Percentiles rank a stretch among this genome's conserved stretches.
Conservation (phyloP, 1,139 yeast species). For the Arxiozyma bovina region DNA sequence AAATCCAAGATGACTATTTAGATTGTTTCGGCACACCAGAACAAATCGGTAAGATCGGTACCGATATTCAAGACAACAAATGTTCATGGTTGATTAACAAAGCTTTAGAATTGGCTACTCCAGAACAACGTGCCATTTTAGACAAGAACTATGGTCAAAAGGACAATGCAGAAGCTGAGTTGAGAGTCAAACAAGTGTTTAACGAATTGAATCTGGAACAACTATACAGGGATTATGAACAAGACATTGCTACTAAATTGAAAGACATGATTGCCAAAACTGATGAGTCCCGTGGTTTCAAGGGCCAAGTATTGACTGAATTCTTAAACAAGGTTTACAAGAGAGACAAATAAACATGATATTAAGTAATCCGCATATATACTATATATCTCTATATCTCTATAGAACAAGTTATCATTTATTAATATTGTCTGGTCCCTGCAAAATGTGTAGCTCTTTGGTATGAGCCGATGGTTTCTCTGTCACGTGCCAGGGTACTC, state of each 20-base stretch:
- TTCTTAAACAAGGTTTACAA: constrained; percentile 90
- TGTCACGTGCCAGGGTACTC: too few relatives aligned
- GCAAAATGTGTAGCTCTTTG: too few relatives aligned
- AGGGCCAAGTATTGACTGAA: constrained; percentile 69
- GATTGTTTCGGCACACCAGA: constrained; percentile 98
- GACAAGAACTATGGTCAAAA: constrained; percentile 89
- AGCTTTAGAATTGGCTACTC: constrained; percentile 69
- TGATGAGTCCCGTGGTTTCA: constrained; percentile 90
- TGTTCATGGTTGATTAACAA: constrained; percentile 97
- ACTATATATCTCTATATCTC: too few relatives aligned
- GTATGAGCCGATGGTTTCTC: too few relatives aligned
- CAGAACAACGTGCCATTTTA: constrained; percentile 73
- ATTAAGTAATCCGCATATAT: too few relatives aligned
- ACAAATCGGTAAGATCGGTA: constrained; percentile 96
- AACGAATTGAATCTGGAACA: constrained; percentile 62
- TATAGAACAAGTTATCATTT: too few relatives aligned
- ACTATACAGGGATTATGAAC: constrained; percentile 76
- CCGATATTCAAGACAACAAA: constrained; percentile 96
- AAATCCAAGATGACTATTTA: constrained; percentile 93
- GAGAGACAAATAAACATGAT: constrained; percentile 57
- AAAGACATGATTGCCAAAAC: constrained; percentile 53
- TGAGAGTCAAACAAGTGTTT: constrained; percentile 62
- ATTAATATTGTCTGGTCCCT: too few relatives aligned
- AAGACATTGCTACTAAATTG: constrained; percentile 57
- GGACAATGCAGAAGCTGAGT: constrained; percentile 52